Evolutionary conservation across 2,329 filamentous ascomycete genomes (phyloP).

Genomic region (Podosphaera fusca): DNA sequence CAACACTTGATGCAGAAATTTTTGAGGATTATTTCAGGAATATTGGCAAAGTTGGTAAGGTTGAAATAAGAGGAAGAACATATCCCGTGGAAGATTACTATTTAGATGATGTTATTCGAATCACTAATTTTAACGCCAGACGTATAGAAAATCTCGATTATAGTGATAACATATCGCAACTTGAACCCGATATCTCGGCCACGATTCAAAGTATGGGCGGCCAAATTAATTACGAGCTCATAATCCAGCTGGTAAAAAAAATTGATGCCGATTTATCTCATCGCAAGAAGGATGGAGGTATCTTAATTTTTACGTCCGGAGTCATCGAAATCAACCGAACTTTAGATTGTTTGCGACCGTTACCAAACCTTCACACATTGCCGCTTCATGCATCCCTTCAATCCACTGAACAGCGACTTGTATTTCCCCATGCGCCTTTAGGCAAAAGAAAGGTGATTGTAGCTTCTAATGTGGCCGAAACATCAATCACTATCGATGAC

Average conservation of each 20-base stretch:
- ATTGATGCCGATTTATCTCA: slow-evolving; percentile 55
- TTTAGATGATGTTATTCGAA: slow-evolving; percentile 62
- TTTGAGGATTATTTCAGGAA: slow-evolving; percentile 68
- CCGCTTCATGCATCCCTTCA: slow-evolving; percentile 83
- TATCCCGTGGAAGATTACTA: slow-evolving; percentile 80
- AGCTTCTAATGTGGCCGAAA: slow-evolving; percentile 92
- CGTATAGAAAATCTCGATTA: slow-evolving; percentile 16
- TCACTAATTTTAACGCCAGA: slow-evolving; percentile 44
- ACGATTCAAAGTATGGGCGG: slow-evolving; percentile 51
- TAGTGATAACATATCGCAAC: slow-evolving; percentile 22
- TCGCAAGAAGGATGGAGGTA: slow-evolving; percentile 51
- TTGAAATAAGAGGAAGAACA: slow-evolving; percentile 75
- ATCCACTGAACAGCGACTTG: slow-evolving; percentile 65
- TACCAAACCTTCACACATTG: slow-evolving; percentile 50
- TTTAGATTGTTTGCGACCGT: slow-evolving; percentile 40
- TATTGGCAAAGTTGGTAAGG: slow-evolving; percentile 46
- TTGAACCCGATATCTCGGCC: slow-evolving; percentile 38
- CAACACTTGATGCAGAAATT: slow-evolving; percentile 69
- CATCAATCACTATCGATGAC: slow-evolving; percentile 95
- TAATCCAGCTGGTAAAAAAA: slow-evolving; percentile 53
- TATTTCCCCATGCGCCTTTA: slow-evolving; percentile 53
- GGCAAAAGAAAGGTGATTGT: slow-evolving; percentile 83
- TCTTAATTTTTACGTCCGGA: slow-evolving; percentile 88
- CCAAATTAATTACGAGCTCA: slow-evolving; percentile 77
- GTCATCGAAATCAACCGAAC: slow-evolving; percentile 76